Evolutionary conservation across 768 basidiomycete species (phyloP).

Genomic region (Lentinula aciculospora): DNA sequence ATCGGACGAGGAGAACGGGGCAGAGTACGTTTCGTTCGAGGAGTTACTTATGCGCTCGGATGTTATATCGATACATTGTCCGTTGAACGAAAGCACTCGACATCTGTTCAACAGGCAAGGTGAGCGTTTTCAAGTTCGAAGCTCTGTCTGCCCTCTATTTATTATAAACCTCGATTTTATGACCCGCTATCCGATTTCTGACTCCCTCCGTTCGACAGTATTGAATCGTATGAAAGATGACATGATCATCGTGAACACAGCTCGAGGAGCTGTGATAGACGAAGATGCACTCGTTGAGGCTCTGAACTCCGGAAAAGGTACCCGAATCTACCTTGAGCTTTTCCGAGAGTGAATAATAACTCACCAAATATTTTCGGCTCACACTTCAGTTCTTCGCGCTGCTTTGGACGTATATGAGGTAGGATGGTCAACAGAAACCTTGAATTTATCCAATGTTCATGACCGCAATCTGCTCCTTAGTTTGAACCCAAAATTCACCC

Average conservation of each 20-base stretch:
- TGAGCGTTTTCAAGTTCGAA: neutral
- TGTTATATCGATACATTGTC: constrained; percentile 17
- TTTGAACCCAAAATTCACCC: constrained; percentile 14
- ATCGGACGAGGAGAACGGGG: constrained; percentile 13
- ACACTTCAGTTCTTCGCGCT: constrained; percentile 10
- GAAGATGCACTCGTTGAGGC: constrained; percentile 36
- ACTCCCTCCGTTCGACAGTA: constrained; percentile 7
- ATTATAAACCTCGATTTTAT: neutral
- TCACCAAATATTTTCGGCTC: neutral
- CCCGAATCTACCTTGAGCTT: neutral
- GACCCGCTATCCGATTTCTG: neutral
- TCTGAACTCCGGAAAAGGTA: constrained; percentile 24
- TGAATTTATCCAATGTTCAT: neutral
- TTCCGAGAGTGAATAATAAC: neutral
- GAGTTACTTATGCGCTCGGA: constrained; percentile 14
- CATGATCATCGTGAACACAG: constrained; percentile 44
- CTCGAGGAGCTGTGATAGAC: constrained; percentile 43
- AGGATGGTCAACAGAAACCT: neutral
- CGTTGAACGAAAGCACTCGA: constrained; percentile 14
- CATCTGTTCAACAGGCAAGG: constrained; percentile 12
- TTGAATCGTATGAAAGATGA: constrained; percentile 31
- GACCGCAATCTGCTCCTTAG: neutral
- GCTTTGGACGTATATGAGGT: constrained; percentile 15
- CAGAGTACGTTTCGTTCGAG: constrained; percentile 13
- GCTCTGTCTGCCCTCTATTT: neutral